Evolutionary conservation across 352 stramenopile species (phyloP).

Genomic region (Elongisporangium senticosum): DNA sequence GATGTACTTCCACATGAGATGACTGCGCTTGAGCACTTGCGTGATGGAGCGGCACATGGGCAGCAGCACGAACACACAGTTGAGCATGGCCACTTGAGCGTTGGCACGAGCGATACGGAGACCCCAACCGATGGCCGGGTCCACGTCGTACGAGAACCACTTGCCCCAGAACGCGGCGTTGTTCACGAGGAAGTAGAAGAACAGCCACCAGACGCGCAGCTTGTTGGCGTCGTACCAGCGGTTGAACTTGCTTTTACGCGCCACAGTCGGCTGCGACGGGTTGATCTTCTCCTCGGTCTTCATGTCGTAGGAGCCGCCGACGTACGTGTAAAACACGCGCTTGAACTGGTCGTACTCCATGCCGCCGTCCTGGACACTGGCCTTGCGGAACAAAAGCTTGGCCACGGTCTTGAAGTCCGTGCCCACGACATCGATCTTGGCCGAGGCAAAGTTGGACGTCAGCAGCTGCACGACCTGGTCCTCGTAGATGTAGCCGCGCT

Average conservation of each 20-base stretch:
- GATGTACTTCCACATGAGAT: conserved; percentile 63
- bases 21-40: conserved; percentile 61
- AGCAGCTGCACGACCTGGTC: conserved; percentile 63
- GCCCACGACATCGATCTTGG: conserved; percentile 68
- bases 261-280: conserved; percentile 21
- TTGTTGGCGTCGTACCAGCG: conserved; percentile 66
- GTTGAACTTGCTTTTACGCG: conserved; percentile 48
- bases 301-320: conserved; percentile 51
- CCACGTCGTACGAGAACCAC: conserved; percentile 63
- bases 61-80: conserved; percentile 67
- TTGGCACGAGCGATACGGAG: conserved; percentile 64
- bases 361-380: conserved; percentile 37
- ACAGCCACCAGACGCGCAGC: conserved; percentile 74
- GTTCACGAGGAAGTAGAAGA: conserved; percentile 67
- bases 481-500: conserved; percentile 43
- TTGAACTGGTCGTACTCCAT: conserved; percentile 76
- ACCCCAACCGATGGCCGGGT: conserved; percentile 70
- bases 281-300: conserved; percentile 17
- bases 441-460: conserved; percentile 64
- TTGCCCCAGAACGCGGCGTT: conserved; percentile 71
- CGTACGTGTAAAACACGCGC: conserved; percentile 63
- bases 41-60: conserved; percentile 79
- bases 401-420: conserved; percentile 65
- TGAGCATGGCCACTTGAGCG: conserved; percentile 75
- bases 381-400: conserved; percentile 66